Evolutionary conservation across 2,329 filamentous ascomycete species (phyloP).

Genomic region (Conoideocrella luteorostrata): DNA sequence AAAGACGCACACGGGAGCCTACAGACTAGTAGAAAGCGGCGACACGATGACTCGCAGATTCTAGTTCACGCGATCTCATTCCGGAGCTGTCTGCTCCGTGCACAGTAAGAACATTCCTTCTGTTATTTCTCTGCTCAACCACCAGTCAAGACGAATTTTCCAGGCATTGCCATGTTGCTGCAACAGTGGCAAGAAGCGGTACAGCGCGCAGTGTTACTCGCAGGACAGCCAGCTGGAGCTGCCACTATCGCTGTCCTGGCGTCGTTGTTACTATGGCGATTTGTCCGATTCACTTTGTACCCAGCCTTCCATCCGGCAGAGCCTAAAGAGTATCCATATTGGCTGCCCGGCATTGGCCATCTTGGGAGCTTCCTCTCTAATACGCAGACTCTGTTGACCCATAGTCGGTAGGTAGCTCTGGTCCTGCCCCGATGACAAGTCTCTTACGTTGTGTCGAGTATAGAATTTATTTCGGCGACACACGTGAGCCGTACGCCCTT

Average conservation of each 20-base stretch:
- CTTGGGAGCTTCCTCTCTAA: not conserved
- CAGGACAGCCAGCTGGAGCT: not conserved
- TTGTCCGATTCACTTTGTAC: not conserved
- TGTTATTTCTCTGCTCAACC: not conserved
- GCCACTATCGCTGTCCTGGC: not conserved
- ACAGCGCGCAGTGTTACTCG: not conserved
- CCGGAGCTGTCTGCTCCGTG: not conserved
- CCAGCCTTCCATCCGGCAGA: not conserved
- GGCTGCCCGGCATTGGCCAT: not conserved
- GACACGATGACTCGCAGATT: not conserved
- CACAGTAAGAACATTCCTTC: not conserved
- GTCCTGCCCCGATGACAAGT: too few species aligned
- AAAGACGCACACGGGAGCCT: too few species aligned
- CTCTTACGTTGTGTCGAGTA: too few species aligned
- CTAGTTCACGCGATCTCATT: not conserved
- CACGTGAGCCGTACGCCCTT: constrained; percentile 18
- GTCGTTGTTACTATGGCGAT: not conserved
- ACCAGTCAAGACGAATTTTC: not conserved
- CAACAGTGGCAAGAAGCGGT: not conserved
- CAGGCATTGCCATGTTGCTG: not conserved
- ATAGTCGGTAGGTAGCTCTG: not conserved
- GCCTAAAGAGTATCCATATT: not conserved
- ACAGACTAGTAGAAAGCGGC: not conserved
- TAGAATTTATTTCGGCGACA: constrained; percentile 1
- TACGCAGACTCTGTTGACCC: not conserved